Base-by-base conservation (phyloP, 164 flowering plant genomes). In the Magnolia kwangsiensis region DNA sequence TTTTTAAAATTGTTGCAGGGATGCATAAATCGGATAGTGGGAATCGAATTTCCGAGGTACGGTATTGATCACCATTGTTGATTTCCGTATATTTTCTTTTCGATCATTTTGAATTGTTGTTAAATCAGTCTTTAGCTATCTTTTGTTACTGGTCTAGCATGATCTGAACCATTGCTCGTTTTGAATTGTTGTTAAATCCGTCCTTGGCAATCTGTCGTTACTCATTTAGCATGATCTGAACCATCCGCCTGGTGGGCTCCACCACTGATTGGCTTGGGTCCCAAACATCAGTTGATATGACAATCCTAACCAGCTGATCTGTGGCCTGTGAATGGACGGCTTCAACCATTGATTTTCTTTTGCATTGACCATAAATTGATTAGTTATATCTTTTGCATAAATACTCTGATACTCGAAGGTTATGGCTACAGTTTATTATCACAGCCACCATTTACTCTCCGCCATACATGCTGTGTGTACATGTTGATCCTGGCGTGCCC, bases 21-120 rank as follows among this genome's bases (percentile, higher is more conserved):
- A 86, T 93, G 37, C 82, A 23, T 67, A 90, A 85, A 84, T 93
- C 97, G 1, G 94, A 83, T 72, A 89, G 96, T 45, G 87, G 76
- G 71, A 86, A 76, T 83, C 88, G 86, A 68, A 78, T 90, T 27
- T 78, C 88, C 0, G 98, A 93, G 94, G 98, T 95, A 85, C 7
- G 21, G 71, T 72, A 66, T 63, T 72, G 16, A 37, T 24, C 1
- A 11, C 21, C 64, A 11, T 11, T 55, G 18, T 16, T 16, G 18
- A 37, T 37, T 37, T 37, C 45, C 45, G 0, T 37, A 37, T 4
- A 37, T 37, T 37, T 37, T 37, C 45, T 37, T 37, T 37, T 10
- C 18, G 61, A 2, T 11, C 61, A 55, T 55, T 55, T 9, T 8
- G 10, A 65, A 11, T 65, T 21, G 20, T 21, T 65, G 27, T 10